Evolutionary conservation across 371 early-diverging fungal genomes (phyloP).

Genomic region (Fennellomyces sp.): DNA sequence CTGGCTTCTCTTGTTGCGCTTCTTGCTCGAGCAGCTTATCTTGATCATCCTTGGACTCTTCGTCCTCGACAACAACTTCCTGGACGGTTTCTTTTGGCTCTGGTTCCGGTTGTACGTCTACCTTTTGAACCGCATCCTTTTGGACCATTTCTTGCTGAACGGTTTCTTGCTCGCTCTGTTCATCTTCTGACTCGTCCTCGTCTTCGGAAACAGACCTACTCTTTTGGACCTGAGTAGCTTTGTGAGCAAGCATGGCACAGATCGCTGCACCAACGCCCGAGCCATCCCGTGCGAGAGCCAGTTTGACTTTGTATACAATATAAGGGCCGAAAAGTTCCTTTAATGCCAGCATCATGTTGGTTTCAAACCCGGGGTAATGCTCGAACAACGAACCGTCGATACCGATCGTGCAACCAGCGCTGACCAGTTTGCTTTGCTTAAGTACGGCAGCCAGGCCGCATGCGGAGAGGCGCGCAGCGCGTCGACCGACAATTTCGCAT

Average conservation of each 20-base stretch:
- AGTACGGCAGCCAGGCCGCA: conserved; percentile 89
- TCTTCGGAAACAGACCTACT: too few species aligned
- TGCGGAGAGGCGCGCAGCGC: conserved; percentile 88
- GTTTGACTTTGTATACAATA: conserved; percentile 34
- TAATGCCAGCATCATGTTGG: conserved; percentile 73
- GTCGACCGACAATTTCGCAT: conserved; percentile 80
- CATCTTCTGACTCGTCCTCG: too few species aligned
- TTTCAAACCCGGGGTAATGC: conserved; percentile 81
- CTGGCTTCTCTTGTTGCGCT: too few species aligned
- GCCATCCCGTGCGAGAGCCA: conserved; percentile 55
- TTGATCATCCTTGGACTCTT: too few species aligned
- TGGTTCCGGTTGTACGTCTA: too few species aligned
- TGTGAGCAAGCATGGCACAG: conserved; percentile 69
- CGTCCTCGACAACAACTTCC: too few species aligned
- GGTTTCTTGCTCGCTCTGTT: too few species aligned
- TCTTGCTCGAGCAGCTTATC: too few species aligned
- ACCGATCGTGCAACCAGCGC: conserved; percentile 30
- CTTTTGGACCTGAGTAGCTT: too few species aligned
- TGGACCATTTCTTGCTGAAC: too few species aligned
- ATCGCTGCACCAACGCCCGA: conserved; percentile 81
- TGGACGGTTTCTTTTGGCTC: too few species aligned
- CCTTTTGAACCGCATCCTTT: too few species aligned
- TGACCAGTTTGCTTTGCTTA: conserved; percentile 44
- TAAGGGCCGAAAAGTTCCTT: conserved; percentile 73
- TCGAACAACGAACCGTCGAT: conserved; percentile 88